Evolutionary conservation across 305 asterid genomes (phyloP), one percentile per base, ranked within the genome.

Genomic region (Fraxinus baroniana): DNA sequence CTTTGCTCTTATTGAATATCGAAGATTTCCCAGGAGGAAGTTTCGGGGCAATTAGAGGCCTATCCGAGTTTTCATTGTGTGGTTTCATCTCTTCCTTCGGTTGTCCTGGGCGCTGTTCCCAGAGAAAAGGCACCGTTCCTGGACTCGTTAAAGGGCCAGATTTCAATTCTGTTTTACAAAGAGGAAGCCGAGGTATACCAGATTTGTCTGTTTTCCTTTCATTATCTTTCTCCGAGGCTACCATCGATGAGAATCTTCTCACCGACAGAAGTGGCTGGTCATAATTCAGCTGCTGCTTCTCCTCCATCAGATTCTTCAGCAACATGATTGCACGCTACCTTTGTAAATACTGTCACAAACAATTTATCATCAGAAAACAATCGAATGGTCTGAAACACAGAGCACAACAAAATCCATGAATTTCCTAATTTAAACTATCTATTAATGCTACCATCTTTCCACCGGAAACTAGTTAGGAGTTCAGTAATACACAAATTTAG

Each of bases 21-120:
- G 41, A 82, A 81, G 41, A 66, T 85, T 95, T 91, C 32, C 94
- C 97, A 0, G 95, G 94, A 64, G 98, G 97, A 82, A 91, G 93
- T 85, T 84, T 91, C 1, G 98, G 97, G 26, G 86, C 90, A 74
- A 80, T 46, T 0, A 90, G 93, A 78, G 89, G 90, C 22, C 52
- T 83, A 5, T 80, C 78, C 13, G 26, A 32, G 75, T 35, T 39
- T 32, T 37, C 62, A 36, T 79, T 8, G 70, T 79, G 82, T 28
- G 76, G 81, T 22, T 36, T 87, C 49, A 46, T 39, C 73, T 87
- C 91, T 73, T 88, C 88, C 87, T 91, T 95, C 0, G 98, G 95
- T 55, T 80, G 90, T 77, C 99, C 99, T 1, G 98, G 99, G 66
- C 90, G 85, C 32, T 83, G 91, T 37, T 95, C 98, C 99, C 99